Conservation (phyloP, 2,329 filamentous ascomycete species). For the Ophiostoma ips region DNA sequence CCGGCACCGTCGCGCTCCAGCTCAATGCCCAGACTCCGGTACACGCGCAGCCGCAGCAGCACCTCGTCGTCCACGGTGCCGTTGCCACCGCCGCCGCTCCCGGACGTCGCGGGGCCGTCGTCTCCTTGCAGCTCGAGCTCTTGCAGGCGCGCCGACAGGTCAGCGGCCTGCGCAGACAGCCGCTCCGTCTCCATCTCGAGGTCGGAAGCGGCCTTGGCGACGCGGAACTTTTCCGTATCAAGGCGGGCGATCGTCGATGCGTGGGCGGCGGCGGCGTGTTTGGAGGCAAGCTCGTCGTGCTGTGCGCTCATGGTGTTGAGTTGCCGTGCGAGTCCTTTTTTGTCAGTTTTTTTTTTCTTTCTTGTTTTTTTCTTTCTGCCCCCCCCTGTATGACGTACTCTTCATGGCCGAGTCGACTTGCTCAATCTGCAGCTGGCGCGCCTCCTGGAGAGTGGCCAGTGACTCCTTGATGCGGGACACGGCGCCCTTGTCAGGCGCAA, state of each 20-base stretch:
- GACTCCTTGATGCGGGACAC: conserved; percentile 75
- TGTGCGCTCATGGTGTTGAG: conserved; percentile 62
- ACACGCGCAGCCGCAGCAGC: conserved; percentile 71
- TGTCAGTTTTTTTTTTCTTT: neutral
- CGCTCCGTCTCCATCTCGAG: conserved; percentile 90
- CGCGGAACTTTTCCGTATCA: conserved; percentile 86
- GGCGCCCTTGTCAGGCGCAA: conserved; percentile 70
- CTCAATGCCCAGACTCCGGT: conserved; percentile 80
- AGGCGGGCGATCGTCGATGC: conserved; percentile 72
- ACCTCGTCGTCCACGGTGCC: conserved; percentile 41
- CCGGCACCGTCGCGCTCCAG: conserved; percentile 57
- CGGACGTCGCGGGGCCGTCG: conserved; percentile 40
- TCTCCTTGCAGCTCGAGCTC: conserved; percentile 79
- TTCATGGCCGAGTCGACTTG: conserved; percentile 55
- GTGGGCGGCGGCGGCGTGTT: conserved; percentile 67
- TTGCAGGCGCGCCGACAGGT: conserved; percentile 59
- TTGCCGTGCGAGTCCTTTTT: conserved; percentile 51
- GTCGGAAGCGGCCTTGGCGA: conserved; percentile 81
- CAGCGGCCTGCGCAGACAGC: conserved; percentile 62
- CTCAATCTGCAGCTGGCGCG: conserved; percentile 63
- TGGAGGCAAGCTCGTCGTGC: conserved; percentile 58
- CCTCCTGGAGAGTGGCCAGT: conserved; percentile 67
- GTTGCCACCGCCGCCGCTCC: neutral
- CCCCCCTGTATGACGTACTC: conserved; percentile 24
- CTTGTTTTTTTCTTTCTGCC: neutral